These are phyloP conservation scores for Acidiella bohemica DNA, from an alignment of 495 filamentous ascomycete species.

Conservation along the genomic window DNA sequence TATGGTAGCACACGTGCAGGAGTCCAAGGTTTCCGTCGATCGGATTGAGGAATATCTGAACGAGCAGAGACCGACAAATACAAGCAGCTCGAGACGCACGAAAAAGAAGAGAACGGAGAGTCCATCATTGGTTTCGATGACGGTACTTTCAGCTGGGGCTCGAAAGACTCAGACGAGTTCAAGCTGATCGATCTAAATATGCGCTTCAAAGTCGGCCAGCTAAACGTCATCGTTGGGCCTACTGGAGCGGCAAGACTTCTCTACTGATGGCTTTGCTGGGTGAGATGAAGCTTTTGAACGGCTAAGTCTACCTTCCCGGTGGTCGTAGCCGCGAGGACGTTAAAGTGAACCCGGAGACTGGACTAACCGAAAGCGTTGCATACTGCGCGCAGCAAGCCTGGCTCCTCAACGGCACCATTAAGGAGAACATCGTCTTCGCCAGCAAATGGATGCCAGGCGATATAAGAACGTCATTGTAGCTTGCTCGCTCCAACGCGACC, in stretches of 20 bases:
- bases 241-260: conserved; percentile 95
- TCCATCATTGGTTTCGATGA: conserved; percentile 67
- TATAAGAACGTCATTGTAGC: conserved; percentile 82
- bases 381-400: conserved; percentile 98
- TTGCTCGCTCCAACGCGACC: conserved; percentile 84
- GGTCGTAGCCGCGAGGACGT: conserved; percentile 72
- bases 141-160: conserved; percentile 81
- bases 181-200: conserved; percentile 69
- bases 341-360: conserved; percentile 66
- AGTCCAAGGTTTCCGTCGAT: conserved; percentile 92
- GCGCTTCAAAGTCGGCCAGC: conserved; percentile 58
- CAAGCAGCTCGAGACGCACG: conserved; percentile 56
- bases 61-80: conserved; percentile 95
- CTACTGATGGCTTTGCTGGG: conserved; percentile 91
- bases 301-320: conserved; percentile 71
- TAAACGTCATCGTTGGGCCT: conserved; percentile 85
- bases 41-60: conserved; percentile 90
- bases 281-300: conserved; percentile 83
- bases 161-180: conserved; percentile 55
- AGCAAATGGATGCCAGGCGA: conserved; percentile 64
- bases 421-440: conserved; percentile 91
- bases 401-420: conserved; percentile 93
- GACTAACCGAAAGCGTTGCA: conserved; percentile 78
- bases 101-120: conserved; percentile 44
- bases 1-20: conserved; percentile 97